Percentiles rank a stretch among this genome's conserved stretches.
Conservation (phyloP, 2,329 filamentous ascomycete genomes). For the Cladosporium velox region DNA sequence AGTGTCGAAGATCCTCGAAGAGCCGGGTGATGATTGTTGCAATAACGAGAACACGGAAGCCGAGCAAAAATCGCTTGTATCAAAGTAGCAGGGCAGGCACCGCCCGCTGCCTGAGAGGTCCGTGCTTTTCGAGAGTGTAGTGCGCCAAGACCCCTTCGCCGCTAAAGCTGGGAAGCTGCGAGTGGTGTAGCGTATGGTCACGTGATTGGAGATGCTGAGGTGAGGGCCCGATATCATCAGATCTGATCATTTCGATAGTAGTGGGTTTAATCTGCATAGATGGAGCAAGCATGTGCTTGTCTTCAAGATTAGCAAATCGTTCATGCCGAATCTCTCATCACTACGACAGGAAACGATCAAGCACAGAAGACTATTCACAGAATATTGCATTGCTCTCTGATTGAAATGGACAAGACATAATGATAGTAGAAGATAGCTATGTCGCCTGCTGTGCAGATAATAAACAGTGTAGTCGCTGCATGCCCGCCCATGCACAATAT, state of each 20-base stretch:
- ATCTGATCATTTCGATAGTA: neutral
- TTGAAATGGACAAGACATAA: neutral
- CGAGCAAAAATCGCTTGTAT: constrained; percentile 17
- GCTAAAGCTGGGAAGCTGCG: neutral
- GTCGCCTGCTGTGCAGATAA: neutral
- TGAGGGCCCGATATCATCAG: neutral
- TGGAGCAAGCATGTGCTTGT: neutral
- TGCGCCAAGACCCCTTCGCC: constrained; percentile 4
- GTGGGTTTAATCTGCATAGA: neutral
- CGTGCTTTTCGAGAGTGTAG: constrained; percentile 3
- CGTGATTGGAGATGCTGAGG: neutral
- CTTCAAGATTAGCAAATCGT: neutral
- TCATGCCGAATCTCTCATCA: neutral
- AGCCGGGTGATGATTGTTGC: constrained; percentile 18
- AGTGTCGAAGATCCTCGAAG: constrained; percentile 24
- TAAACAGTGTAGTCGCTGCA: constrained; percentile 2
- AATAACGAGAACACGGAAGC: neutral
- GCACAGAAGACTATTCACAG: neutral
- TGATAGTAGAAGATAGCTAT: neutral
- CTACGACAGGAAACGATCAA: neutral
- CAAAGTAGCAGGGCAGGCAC: constrained; percentile 17
- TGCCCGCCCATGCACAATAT: constrained; percentile 1
- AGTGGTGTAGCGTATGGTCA: neutral
- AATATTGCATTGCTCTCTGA: neutral
- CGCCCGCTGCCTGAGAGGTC: neutral